These are phyloP conservation scores for Amanita subjunquillea DNA, from an alignment of 768 basidiomycete species.

Conservation along the genomic window DNA sequence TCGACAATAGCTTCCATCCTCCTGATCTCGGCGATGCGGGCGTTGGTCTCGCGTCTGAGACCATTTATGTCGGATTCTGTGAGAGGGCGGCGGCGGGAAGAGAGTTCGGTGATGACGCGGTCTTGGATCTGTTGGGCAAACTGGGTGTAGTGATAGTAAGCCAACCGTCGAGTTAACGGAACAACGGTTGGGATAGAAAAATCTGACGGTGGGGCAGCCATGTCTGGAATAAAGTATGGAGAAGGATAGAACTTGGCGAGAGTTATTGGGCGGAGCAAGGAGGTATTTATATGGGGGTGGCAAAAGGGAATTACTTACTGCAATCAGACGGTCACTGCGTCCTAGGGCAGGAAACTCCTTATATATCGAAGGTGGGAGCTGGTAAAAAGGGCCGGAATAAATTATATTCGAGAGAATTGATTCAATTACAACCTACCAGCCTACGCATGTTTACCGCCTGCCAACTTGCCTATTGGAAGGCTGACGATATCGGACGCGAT, in stretches of 20 bases:
- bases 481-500: too few relatives aligned
- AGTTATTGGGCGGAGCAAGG: not conserved
- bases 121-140: not conserved
- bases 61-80: conserved; percentile 8
- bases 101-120: not conserved
- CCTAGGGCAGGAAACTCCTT: not conserved
- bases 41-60: conserved; percentile 10
- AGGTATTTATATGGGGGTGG: not conserved
- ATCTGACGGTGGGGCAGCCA: not conserved
- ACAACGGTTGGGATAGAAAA: not conserved
- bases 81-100: conserved; percentile 3
- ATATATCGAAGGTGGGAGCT: not conserved
- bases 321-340: not conserved
- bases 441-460: not conserved
- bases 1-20: not conserved
- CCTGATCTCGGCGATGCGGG: conserved; percentile 5
- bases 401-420: not conserved
- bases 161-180: not conserved
- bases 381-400: not conserved
- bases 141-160: not conserved
- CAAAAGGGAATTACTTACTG: not conserved
- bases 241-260: not conserved
- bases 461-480: not conserved
- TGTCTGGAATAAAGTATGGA: not conserved
- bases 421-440: not conserved